A percentile compares a stretch with the other conserved stretches of the same genome.
phyloP scores from a whole-genome alignment of 2,329 filamentous ascomycete species.

The Ascochyta pisi region DNA sequence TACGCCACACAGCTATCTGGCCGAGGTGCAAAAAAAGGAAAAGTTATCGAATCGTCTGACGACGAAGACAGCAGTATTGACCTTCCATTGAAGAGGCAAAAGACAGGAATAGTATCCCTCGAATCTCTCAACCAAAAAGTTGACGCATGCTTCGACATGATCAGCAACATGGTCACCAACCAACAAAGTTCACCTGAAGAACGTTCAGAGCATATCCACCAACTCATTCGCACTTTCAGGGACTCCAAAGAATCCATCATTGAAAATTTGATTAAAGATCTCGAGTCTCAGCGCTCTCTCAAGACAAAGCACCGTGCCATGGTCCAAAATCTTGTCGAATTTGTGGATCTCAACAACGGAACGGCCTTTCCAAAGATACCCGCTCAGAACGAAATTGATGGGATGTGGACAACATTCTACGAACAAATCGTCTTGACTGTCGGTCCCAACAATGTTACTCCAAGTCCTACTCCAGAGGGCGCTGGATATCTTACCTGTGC shows the following conservation, averaged over 20 bases:
- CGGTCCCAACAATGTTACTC: background rate
- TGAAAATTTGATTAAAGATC: background rate
- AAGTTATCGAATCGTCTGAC: background rate
- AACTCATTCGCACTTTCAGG: background rate
- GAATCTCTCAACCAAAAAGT: background rate
- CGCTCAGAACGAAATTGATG: background rate
- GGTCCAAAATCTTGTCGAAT: background rate
- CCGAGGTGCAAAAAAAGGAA: background rate
- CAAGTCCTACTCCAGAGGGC: background rate
- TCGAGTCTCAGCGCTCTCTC: background rate
- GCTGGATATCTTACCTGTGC: background rate
- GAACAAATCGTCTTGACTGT: slow-evolving; percentile 1
- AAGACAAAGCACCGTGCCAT: background rate
- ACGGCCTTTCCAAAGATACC: background rate
- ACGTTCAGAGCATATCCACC: background rate
- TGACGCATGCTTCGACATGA: background rate
- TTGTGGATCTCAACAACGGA: background rate
- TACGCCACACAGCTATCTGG: background rate
- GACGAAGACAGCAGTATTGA: background rate
- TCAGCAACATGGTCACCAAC: background rate
- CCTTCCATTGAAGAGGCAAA: background rate
- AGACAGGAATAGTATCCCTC: background rate
- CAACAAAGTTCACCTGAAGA: background rate
- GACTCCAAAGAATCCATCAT: background rate
- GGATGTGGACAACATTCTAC: slow-evolving; percentile 1